Conservation (phyloP, 768 basidiomycete species). For the Psilocybe cyanescens region DNA sequence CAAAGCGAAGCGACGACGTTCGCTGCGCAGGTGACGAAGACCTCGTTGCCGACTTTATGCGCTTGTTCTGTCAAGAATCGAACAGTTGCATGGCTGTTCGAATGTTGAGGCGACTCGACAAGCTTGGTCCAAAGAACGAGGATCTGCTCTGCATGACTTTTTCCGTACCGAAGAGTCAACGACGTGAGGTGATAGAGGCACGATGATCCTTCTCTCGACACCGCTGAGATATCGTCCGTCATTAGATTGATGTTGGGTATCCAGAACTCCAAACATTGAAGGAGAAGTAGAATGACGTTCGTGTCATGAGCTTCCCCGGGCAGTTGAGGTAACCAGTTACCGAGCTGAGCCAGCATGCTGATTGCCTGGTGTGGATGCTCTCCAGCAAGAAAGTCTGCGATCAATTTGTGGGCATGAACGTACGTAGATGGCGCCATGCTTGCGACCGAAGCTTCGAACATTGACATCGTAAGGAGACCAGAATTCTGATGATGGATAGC, state of each 20-base stretch:
- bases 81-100: constrained; percentile 79
- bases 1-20: constrained; percentile 86
- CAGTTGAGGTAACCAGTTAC: constrained; percentile 72
- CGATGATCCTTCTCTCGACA: constrained; percentile 62
- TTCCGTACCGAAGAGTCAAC: constrained; percentile 77
- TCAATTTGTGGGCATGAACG: constrained; percentile 75
- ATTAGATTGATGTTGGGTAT: constrained; percentile 75
- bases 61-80: constrained; percentile 89
- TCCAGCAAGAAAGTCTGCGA: constrained; percentile 79
- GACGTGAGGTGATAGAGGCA: constrained; percentile 82
- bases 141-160: constrained; percentile 80
- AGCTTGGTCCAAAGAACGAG: constrained; percentile 78
- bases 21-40: constrained; percentile 79
- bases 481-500: constrained; percentile 68
- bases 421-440: constrained; percentile 79
- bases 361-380: constrained; percentile 71
- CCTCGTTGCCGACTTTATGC: constrained; percentile 77
- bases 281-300: constrained; percentile 55
- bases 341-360: constrained; percentile 70
- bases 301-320: constrained; percentile 51
- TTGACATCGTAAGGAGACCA: constrained; percentile 70
- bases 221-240: constrained; percentile 55
- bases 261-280: constrained; percentile 88
- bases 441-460: constrained; percentile 73
- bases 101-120: constrained; percentile 69